These are phyloP conservation scores for Neospermospora avenae DNA, from an alignment of 2,329 filamentous ascomycete genomes.

Conservation along the genomic window DNA sequence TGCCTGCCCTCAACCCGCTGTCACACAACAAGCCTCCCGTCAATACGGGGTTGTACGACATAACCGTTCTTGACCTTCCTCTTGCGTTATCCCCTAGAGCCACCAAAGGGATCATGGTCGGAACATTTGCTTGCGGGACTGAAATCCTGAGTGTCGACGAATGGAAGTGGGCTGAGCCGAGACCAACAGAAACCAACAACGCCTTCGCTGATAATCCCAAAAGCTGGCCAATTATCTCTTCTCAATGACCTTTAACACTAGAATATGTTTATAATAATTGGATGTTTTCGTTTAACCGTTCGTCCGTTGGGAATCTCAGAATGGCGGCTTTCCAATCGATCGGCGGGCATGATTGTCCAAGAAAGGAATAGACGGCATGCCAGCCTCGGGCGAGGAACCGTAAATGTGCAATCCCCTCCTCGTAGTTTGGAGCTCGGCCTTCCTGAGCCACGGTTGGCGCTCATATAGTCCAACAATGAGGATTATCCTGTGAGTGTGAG, in stretches of 20 bases:
- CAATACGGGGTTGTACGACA: not conserved
- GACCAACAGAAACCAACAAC: not conserved
- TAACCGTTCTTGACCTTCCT: not conserved
- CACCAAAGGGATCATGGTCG: not conserved
- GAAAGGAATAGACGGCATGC: constrained; percentile 20
- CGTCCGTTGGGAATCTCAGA: constrained; percentile 8
- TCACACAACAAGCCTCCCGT: not conserved
- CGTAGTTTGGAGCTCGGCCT: constrained; percentile 7
- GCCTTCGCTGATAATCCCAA: not conserved
- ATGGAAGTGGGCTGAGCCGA: not conserved
- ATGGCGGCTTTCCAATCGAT: constrained; percentile 16
- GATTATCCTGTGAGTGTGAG: constrained; percentile 18
- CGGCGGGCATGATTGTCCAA: constrained; percentile 15
- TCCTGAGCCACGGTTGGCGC: constrained; percentile 1
- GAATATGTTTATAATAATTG: not conserved
- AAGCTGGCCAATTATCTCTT: not conserved
- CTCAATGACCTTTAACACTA: not conserved
- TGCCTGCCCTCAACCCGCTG: not conserved
- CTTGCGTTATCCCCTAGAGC: not conserved
- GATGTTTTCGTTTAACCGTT: not conserved
- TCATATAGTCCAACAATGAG: constrained; percentile 16
- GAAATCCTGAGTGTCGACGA: not conserved
- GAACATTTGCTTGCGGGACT: not conserved
- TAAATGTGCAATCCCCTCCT: constrained; percentile 14
- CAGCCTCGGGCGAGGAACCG: constrained; percentile 19